Evolutionary conservation across 2,329 filamentous ascomycete genomes (phyloP), one percentile per base, ranked within the genome.

Genomic region (Fusarium mexicanum): DNA sequence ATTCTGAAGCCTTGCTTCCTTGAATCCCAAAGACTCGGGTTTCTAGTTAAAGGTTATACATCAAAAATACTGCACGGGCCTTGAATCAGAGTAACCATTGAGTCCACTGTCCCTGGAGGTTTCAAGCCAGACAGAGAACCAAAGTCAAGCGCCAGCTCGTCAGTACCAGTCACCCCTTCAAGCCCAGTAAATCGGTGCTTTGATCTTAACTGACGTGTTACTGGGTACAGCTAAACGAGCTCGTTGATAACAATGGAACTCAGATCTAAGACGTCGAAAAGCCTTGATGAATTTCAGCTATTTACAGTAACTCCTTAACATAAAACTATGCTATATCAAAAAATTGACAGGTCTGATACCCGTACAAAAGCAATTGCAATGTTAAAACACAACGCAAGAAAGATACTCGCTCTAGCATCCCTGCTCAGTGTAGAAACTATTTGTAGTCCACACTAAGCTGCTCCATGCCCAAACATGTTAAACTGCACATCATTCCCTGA

Each of bases 181-280:
- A 13, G 10, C 13, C 8, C 17, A 12, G 3, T 11, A 12, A 53
- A 1, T 7, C 3, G 3, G 33, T 20, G 7, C 7, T 14, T 29
- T 26, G 7, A 8, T 22, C 14, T 16, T 26, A 12, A 37, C 3
- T 22, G 2, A 29, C 8, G 1, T 38, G 9, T 13, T 37, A 17
- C 50, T 22, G 13, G 0, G 24, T 3, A 2, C 7, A 54, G 18
- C 18, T 37, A 12, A 9, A 2, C 20, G 50, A 26, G n/a, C 33
- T 4, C 10, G 13, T 20, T 22, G n/a, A 6, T 3, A 29, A 38
- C 18, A 17, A 29, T 8, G 7, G 24, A 37, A 54, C 50, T 26
- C 12, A 3, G 9, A 22, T 37, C 18, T 2, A 17, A 16, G 24
- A 16, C 24, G 4, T 16, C 33, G 20, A 6, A 33, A 33, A 35